phyloP scores from a whole-genome alignment of 2,329 filamentous ascomycete genomes.

The Sarocladium brachiariae region DNA sequence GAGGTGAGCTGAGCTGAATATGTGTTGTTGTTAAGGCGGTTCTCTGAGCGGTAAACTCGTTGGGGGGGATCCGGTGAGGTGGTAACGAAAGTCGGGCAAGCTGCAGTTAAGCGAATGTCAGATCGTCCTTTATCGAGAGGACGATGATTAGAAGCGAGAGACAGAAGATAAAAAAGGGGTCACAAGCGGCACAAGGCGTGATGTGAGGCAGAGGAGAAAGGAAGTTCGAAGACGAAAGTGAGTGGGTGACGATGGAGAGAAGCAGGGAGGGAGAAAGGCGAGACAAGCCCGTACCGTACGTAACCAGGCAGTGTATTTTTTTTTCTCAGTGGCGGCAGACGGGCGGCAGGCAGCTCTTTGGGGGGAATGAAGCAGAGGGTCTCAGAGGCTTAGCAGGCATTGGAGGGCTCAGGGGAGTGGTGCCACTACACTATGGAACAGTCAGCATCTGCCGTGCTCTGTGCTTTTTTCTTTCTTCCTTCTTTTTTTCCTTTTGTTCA shows the following conservation, averaged over 20 bases:
- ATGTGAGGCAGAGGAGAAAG: not conserved
- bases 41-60: not conserved
- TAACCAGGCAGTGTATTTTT: slow-evolving; percentile 2
- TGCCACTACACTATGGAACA: not conserved
- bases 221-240: slow-evolving; percentile 16
- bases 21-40: not conserved
- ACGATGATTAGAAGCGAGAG: slow-evolving; percentile 13
- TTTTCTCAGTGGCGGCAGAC: slow-evolving; percentile 6
- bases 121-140: slow-evolving; percentile 5
- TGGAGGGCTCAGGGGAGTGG: not conserved
- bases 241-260: slow-evolving; percentile 6
- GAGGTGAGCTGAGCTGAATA: not conserved
- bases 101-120: slow-evolving; percentile 7
- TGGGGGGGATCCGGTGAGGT: not conserved
- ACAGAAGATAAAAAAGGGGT: slow-evolving; percentile 13
- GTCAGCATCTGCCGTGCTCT: not conserved
- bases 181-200: not conserved
- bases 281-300: not conserved
- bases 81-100: slow-evolving; percentile 3
- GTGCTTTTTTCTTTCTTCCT: not conserved
- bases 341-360: slow-evolving; percentile 4
- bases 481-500: no score
- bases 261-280: slow-evolving; percentile 7
- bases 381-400: slow-evolving; percentile 6
- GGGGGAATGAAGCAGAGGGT: not conserved